Percentiles rank a stretch among this genome's conserved stretches.
These are phyloP conservation scores for Komagataella phaffii DNA, from an alignment of 805 yeast species.

Conservation along the genomic window DNA sequence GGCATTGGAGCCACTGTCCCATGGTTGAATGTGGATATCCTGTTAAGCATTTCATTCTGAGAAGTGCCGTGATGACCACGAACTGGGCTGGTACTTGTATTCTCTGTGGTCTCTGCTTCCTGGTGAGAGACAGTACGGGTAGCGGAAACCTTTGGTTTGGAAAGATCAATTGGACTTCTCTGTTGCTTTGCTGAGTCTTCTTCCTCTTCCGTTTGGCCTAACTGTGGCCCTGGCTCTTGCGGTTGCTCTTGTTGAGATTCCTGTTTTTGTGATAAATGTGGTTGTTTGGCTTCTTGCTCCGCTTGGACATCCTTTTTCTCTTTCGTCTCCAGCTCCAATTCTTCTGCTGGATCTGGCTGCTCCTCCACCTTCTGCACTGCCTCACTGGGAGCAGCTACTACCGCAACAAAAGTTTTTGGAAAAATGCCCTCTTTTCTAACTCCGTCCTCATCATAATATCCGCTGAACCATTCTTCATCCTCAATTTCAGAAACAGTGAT, in stretches of 20 bases:
- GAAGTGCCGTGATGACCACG: background rate
- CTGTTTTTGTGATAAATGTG: background rate
- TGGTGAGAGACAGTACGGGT: background rate
- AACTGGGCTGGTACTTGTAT: background rate
- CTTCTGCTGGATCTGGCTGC: slow-evolving; percentile 2
- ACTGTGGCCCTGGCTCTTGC: background rate
- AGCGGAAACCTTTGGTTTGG: background rate
- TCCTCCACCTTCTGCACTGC: background rate
- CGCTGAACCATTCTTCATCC: slow-evolving; percentile 88
- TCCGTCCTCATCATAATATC: slow-evolving; percentile 43
- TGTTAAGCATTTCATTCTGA: slow-evolving; percentile 10
- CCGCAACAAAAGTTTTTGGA: slow-evolving; percentile 66
- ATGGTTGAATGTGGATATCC: slow-evolving; percentile 36
- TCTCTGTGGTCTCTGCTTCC: background rate
- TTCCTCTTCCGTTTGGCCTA: background rate
- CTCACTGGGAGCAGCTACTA: slow-evolving; percentile 2
- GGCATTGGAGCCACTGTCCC: slow-evolving; percentile 20
- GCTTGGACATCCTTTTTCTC: background rate
- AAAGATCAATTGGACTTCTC: background rate
- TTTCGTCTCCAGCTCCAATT: slow-evolving; percentile 1
- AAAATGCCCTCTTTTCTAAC: slow-evolving; percentile 55
- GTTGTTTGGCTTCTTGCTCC: background rate
- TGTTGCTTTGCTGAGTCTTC: background rate
- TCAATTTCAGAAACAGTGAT: slow-evolving; percentile 70
- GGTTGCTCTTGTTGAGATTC: background rate